Percentiles rank a stretch among this genome's conserved stretches.
Conservation (phyloP, 352 stramenopile species). For the Phytophthora meadii region DNA sequence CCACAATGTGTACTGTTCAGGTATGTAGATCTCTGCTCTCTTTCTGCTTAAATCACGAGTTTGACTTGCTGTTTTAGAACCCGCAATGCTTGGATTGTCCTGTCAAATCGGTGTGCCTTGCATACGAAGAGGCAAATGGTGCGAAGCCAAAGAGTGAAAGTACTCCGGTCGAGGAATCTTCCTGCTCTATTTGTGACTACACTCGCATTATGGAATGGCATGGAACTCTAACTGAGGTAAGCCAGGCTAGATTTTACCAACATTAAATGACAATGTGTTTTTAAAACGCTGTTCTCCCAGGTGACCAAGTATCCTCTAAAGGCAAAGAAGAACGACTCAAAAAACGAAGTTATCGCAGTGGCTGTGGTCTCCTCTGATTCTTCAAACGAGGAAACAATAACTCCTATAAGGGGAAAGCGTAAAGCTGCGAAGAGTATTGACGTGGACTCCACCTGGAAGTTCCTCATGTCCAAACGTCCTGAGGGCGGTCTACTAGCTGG, state of each 20-base stretch:
- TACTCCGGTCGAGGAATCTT: slow-evolving; percentile 7
- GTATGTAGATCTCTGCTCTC: slow-evolving; percentile 29
- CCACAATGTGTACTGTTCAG: slow-evolving; percentile 94
- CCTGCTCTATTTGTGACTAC: slow-evolving; percentile 74
- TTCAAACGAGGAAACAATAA: not conserved
- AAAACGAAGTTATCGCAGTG: slow-evolving; percentile 80
- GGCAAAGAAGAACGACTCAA: slow-evolving; percentile 80
- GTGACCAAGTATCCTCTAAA: slow-evolving; percentile 86
- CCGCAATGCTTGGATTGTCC: slow-evolving; percentile 74
- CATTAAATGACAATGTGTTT: not conserved
- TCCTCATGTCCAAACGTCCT: slow-evolving; percentile 83
- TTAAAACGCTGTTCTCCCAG: slow-evolving; percentile 28
- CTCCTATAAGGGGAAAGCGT: slow-evolving; percentile 22
- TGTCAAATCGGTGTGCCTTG: slow-evolving; percentile 68
- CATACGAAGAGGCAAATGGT: slow-evolving; percentile 58
- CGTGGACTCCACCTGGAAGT: slow-evolving; percentile 53
- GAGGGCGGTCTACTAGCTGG: slow-evolving; percentile 77
- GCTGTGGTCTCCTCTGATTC: slow-evolving; percentile 57
- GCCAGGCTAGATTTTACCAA: not conserved
- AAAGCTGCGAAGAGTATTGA: slow-evolving; percentile 26
- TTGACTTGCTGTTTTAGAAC: slow-evolving; percentile 50
- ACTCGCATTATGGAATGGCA: slow-evolving; percentile 67
- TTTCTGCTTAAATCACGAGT: slow-evolving; percentile 6
- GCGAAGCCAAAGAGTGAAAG: slow-evolving; percentile 20
- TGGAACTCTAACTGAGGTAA: slow-evolving; percentile 33